Evolutionary conservation across 208 protist species (phyloP), one percentile per base, ranked within the genome.

Genomic region (Trypanosoma boissoni): DNA sequence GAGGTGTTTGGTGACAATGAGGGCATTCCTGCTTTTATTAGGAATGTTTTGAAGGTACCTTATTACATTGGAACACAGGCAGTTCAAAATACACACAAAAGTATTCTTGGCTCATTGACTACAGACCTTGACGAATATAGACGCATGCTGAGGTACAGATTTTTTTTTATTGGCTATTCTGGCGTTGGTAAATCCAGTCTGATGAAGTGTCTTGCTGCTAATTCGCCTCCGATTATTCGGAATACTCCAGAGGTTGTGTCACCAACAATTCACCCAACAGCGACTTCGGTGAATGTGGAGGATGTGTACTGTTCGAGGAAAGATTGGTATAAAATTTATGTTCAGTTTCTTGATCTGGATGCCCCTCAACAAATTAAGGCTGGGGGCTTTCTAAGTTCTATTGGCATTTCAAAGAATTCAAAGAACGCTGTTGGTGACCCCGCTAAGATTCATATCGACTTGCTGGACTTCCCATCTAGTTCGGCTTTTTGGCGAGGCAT

Each of bases 91-190:
- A 64, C 56, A 26, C 56, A 64, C 36, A 58, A 70, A 55, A 18
- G 37, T 18, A 70, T 70, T 51, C 64, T 64, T 43, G 48, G 36
- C 18, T 64, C 56, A 18, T 56, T 70, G 42, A 70, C 64, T 24
- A 70, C 53, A 32, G 64, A 70, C 56, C 64, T 70, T 34, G 64
- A 70, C 28, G 64, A 70, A 51, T 70, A 70, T 49, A 7, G 64
- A 36, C 64, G 28, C 52, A 64, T 61, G 48, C 20, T 70, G 18
- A 54, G 50, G 23, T 58, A 62, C 56, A 29, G 56, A 36, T 52
- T 70, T 41, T 58, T 70, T 52, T 63, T 64, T 39, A 43, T 70
- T 36, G 64, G 64, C 44, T 28, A 23, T 44, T 18, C 31, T 23
- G 59, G 59, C 31, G 46, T 16, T 27, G 64, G 64, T 20, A 70